Evolutionary conservation across 1,284 basidiomycete species (phyloP).

Genomic region (Puccinia hordei): DNA sequence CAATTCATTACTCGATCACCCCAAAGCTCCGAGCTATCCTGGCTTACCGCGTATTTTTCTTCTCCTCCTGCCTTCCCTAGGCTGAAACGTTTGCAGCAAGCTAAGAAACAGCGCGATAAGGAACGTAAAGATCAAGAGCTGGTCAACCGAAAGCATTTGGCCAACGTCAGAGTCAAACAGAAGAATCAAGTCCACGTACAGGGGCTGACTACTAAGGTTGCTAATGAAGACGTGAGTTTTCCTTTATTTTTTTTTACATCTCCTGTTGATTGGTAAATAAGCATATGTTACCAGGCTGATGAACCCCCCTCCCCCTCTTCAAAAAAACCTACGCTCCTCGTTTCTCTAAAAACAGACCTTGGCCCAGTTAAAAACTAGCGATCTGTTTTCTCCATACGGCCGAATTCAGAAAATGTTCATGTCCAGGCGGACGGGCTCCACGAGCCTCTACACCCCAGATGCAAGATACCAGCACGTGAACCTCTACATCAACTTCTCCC

Average conservation of each 20-base stretch:
- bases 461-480: conserved; percentile 71
- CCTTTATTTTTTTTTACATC: too few species aligned
- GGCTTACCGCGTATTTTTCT: conserved; percentile 45
- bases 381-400: conserved; percentile 98
- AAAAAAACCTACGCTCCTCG: too few species aligned
- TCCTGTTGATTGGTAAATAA: background rate
- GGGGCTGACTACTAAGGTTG: conserved; percentile 85
- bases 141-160: conserved; percentile 80
- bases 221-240: conserved; percentile 83
- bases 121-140: conserved; percentile 93
- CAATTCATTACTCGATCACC: conserved; percentile 60
- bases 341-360: conserved; percentile 69
- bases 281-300: background rate
- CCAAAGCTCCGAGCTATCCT: conserved; percentile 6
- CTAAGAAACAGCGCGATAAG: conserved; percentile 92
- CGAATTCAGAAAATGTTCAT: conserved; percentile 95
- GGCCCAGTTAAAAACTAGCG: conserved; percentile 86
- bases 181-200: conserved; percentile 95
- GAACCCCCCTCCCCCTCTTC: background rate
- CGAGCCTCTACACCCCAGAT: conserved; percentile 64
- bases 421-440: conserved; percentile 79
- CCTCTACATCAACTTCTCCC: conserved; percentile 92
- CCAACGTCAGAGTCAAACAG: conserved; percentile 93
- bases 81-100: conserved; percentile 90
- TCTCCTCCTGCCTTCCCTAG: conserved; percentile 63